Evolutionary conservation across 2,329 filamentous ascomycete genomes (phyloP), one percentile per base, ranked within the genome.

Genomic region (Aureobasidium sp.): DNA sequence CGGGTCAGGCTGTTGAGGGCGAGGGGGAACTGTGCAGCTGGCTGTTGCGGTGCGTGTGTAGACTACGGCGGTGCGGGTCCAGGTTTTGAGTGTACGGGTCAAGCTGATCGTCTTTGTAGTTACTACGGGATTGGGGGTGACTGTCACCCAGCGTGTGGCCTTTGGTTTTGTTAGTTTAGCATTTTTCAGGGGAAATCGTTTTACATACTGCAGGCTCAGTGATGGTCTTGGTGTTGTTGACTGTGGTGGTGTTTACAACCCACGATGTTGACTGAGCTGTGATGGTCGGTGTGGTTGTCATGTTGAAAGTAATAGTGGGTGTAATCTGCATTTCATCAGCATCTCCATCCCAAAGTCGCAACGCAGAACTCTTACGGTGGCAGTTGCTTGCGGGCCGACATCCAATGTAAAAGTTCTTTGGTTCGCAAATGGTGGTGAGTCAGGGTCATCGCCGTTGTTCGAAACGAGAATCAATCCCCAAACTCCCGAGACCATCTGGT

Each of bases 11-110:
- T 65, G 64, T 16, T 67, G 65, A 16, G 67, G 69, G 21, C 66
- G 70, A 5, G 72, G 68, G 2, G 71, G 69, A 21, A 71, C 67
- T 9, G 71, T 75, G 69, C 75, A 78, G 7, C 69, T 71, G 15
- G 74, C 72, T 5, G 72, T 73, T 2, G 69, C 67, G 0, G 75
- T 77, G 53, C 71, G 69, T 1, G 66, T 69, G 11, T 63, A 42
- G 16, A 66, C 59, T 15, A 48, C 62, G 8, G 65, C 62, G 7
- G 62, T 69, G 30, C 64, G 61, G 5, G 63, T 67, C 64, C 66
- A 69, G 10, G 57, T 32, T 57, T 62, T 54, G 10, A 59, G 30
- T 0, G 63, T 64, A 30, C 60, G 48, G 21, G 61, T 60, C 9
- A 62, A 25, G 9, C 44, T 50, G 15, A 48, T 30, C 4, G 48